Evolutionary conservation across 75 land plant species (phyloP).

Genomic region (Cupressus sempervirens): DNA sequence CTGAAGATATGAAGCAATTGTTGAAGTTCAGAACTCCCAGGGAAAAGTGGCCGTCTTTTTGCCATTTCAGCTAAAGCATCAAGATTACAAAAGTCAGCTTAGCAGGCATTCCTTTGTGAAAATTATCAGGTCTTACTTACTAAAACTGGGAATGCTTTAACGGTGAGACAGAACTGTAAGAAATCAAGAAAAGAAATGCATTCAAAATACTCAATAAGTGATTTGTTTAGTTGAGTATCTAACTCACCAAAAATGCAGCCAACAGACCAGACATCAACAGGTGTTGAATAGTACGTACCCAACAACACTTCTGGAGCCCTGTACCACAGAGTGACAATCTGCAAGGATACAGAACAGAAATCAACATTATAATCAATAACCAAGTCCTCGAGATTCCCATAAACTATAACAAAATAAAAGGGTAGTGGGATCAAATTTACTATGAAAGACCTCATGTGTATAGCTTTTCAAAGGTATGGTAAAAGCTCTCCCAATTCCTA

Average conservation of each 20-base stretch:
- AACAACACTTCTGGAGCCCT: slow-evolving; percentile 81
- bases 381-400: neutral
- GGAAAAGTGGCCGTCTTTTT: slow-evolving; percentile 44
- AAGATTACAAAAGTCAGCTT: neutral
- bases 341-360: slow-evolving; percentile 8
- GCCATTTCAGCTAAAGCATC: slow-evolving; percentile 51
- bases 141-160: neutral
- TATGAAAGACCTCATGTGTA: slow-evolving; percentile 67
- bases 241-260: slow-evolving; percentile 82
- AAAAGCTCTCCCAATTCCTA: slow-evolving; percentile 91
- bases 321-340: slow-evolving; percentile 87
- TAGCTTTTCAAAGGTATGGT: slow-evolving; percentile 90
- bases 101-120: neutral
- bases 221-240: neutral
- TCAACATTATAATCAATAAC: neutral
- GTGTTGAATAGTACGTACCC: slow-evolving; percentile 72
- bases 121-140: neutral
- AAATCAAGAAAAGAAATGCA: neutral
- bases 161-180: neutral
- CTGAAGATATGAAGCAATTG: slow-evolving; percentile 69
- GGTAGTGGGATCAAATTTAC: neutral
- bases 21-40: slow-evolving; percentile 68
- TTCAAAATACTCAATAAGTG: neutral
- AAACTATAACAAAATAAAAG: neutral
- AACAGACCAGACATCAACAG: slow-evolving; percentile 90